Evolutionary conservation across 164 flowering plant species (phyloP), one percentile per base, ranked within the genome.

Genomic region (Aristolochia californica): DNA sequence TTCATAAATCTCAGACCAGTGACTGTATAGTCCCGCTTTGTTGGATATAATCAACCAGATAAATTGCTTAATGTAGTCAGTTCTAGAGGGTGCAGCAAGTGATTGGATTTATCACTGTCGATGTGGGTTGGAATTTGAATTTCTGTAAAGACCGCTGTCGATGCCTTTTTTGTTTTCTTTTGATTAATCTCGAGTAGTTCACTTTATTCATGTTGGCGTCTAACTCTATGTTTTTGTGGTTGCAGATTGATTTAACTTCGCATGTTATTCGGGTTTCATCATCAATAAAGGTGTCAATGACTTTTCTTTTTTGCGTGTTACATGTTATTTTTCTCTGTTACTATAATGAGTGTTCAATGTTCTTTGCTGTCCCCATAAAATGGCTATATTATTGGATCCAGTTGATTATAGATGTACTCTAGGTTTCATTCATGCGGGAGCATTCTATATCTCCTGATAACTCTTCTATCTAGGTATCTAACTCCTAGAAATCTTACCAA

Each of bases 231-330:
- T 53, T 54, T 30, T 24, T 16, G 49, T 27, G 58, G 48, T 56
- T 76, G 81, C 88, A 91, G 95, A 61, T 88, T 70, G 91, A 88
- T 75, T 70, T 86, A 68, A 86, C 84, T 5, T 86, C 93, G 45
- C 98, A 88, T 50, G 64, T 83, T 56, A 88, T 77, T 3, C 90
- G 95, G 21, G 58, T 68, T 48, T 56, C 70, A 43, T 59, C 83
- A 15, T 73, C 84, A n/a, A 30, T 91, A 14, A 88, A 83, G 97
- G 97, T 90, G 56, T 64, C 26, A 24, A 13, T 38, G 15, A 25
- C 7, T 25, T 53, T 13, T 17, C 51, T 25, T 17, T 50, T 45
- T 5, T 48, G n/a, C n/a, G n/a, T n/a, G n/a, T n/a, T n/a, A n/a
- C n/a, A n/a, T n/a, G n/a, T n/a, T n/a, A n/a, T n/a, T n/a, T n/a